A percentile compares a stretch with the other conserved stretches of the same genome.
Conservation (phyloP, 2,329 filamentous ascomycete species). For the Esteya vermicola region DNA sequence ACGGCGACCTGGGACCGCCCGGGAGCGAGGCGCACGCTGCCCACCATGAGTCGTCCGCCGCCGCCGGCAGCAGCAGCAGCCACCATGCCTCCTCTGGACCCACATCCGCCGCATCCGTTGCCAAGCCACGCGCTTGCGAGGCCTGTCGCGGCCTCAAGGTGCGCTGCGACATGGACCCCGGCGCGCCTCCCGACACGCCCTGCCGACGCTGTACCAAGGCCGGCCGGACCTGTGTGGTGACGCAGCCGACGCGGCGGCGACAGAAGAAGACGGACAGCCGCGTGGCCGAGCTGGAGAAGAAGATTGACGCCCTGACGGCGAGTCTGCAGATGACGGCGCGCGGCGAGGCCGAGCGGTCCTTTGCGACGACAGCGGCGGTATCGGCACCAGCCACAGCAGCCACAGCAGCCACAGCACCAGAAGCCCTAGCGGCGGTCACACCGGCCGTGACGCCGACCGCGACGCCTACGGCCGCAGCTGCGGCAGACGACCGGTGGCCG, state of each 20-base stretch:
- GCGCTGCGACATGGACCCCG: slow-evolving; percentile 64
- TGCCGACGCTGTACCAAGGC: slow-evolving; percentile 72
- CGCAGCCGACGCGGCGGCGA: slow-evolving; percentile 59
- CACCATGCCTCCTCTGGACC: background rate
- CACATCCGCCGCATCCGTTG: slow-evolving; percentile 24
- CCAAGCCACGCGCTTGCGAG: slow-evolving; percentile 60
- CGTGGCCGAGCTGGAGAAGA: slow-evolving; percentile 82
- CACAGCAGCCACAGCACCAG: background rate
- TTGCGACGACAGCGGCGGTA: background rate
- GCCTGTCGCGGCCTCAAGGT: slow-evolving; percentile 67
- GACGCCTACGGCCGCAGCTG: too few relatives aligned
- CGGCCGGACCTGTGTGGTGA: slow-evolving; percentile 62
- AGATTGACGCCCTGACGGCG: slow-evolving; percentile 78
- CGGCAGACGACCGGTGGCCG: too few relatives aligned
- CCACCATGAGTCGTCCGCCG: background rate
- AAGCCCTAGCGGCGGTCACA: too few relatives aligned
- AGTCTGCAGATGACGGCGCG: slow-evolving; percentile 47
- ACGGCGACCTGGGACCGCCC: too few relatives aligned
- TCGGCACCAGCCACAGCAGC: background rate
- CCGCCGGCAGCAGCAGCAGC: background rate
- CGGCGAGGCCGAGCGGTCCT: background rate
- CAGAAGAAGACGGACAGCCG: slow-evolving; percentile 87
- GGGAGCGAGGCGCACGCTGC: background rate
- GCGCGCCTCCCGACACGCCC: slow-evolving; percentile 40
- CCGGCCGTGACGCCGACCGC: background rate